Base-by-base conservation (phyloP, 1,284 basidiomycete species). In the Ustilago xerochloae region DNA sequence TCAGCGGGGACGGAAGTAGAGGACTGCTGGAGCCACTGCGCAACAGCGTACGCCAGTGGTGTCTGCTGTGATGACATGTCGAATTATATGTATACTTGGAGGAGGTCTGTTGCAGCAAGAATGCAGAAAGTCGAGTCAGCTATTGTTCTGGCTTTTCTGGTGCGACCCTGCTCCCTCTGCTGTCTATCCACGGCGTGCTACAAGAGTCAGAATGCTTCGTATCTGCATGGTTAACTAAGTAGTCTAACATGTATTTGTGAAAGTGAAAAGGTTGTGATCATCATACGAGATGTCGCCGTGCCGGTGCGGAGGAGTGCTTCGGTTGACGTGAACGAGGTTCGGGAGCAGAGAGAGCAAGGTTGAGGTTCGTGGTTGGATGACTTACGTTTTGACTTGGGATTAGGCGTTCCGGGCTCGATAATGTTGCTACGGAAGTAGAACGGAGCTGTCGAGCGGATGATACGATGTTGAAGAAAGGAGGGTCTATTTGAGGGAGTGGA, bases 1-100 rank as follows among this genome's bases (percentile, higher is more conserved):
- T 68, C 74, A 36, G 62, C 60, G 18, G 63, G 50, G 18, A 59
- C 33, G 20, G 59, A 45, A 30, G 67, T 35, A 22, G 67, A 52
- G 30, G 68, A 56, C 61, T 75, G 68, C 46, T 79, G 56, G 7
- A 82, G 72, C 80, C 80, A 82, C 48, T 71, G 57, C 29, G 70
- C 75, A 18, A 82, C 77, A 47, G 80, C 79, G 64, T 71, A 82
- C 13, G 80, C 80, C 29, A 82, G 56, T 4, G 64, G 68, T 46
- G 72, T 63, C n/a, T 66, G 66, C 48, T 71, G 63, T 29, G 63
- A 62, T 22, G 64, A 49, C 65, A 68, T 66, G 15, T 36, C 38
- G 43, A 45, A 16, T 45, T 45, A 35, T 50, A 36, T 49, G 18
- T 16, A 41, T 22, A n/a, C n/a, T 16, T 16, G 20, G 22, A n/a